Percentiles rank a stretch among this genome's conserved stretches.
phyloP scores from a whole-genome alignment of 345 rosid genomes.

The Populus nigra region DNA sequence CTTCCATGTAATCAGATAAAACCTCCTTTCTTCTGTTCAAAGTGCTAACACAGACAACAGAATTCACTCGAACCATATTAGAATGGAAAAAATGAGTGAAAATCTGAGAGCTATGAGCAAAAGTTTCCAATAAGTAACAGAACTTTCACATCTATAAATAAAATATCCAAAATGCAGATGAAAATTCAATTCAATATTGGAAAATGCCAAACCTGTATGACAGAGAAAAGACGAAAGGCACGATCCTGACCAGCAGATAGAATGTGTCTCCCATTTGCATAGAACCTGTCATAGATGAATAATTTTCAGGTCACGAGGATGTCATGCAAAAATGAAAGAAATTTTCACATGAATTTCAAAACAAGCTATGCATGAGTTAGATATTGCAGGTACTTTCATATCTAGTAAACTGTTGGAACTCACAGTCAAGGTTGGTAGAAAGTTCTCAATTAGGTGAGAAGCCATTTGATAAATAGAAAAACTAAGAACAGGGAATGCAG shows the following conservation, averaged over 20 bases:
- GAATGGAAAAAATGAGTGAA: background rate
- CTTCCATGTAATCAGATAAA: background rate
- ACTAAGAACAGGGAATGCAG: background rate
- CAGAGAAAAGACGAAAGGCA: constrained; percentile 89
- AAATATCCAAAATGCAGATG: background rate
- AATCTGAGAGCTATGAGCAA: background rate
- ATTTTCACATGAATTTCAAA: background rate
- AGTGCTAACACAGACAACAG: background rate
- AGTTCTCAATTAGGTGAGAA: background rate
- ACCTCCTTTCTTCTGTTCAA: background rate
- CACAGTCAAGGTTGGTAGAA: background rate
- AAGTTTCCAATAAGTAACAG: background rate
- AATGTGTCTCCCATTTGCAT: constrained; percentile 95
- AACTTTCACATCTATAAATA: background rate
- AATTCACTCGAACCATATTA: background rate
- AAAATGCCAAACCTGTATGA: constrained; percentile 57
- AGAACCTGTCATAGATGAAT: constrained; percentile 53
- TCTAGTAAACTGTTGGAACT: background rate
- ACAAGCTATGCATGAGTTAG: background rate
- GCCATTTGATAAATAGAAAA: background rate
- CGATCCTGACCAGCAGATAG: constrained; percentile 98
- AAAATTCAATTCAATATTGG: background rate
- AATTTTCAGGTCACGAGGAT: constrained; percentile 9
- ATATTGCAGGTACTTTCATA: background rate
- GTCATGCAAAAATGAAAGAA: background rate